Conservation (phyloP, 2,329 filamentous ascomycete genomes). For the Scolecobasidium constrictum region DNA sequence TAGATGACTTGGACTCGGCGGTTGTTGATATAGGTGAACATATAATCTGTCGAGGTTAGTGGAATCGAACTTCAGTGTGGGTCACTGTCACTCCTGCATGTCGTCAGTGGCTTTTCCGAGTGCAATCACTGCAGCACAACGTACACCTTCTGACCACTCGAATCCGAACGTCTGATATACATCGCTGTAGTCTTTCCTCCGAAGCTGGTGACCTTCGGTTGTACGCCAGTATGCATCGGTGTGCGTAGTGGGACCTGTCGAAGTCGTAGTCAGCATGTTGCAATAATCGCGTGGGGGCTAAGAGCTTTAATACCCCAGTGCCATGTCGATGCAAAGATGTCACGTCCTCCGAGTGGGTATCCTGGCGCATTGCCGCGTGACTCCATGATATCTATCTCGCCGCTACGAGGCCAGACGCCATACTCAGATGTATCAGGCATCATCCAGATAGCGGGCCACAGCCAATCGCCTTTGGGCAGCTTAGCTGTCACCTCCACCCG, state of each 20-base stretch:
- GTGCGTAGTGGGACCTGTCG: constrained; percentile 13
- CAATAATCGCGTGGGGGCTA: background rate
- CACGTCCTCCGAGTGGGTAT: constrained; percentile 25
- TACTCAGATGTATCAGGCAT: constrained; percentile 39
- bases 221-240: constrained; percentile 21
- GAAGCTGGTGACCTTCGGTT: constrained; percentile 17
- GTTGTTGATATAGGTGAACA: constrained; percentile 43
- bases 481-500: constrained; percentile 44
- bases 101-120: no score
- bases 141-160: constrained; percentile 35
- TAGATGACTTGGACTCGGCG: constrained; percentile 18
- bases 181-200: constrained; percentile 24
- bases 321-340: constrained; percentile 33
- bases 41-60: constrained; percentile 31
- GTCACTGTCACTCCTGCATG: no score
- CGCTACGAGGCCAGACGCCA: constrained; percentile 8
- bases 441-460: constrained; percentile 44
- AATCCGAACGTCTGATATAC: constrained; percentile 42
- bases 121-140: background rate
- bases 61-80: no score
- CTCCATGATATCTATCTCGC: constrained; percentile 33
- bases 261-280: background rate
- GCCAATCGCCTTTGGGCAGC: constrained; percentile 43
- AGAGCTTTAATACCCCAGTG: constrained; percentile 32
- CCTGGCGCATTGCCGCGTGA: constrained; percentile 36